These are phyloP conservation scores for Mycosarcoma maydis DNA, from an alignment of 1,284 basidiomycete genomes.

Conservation along the genomic window DNA sequence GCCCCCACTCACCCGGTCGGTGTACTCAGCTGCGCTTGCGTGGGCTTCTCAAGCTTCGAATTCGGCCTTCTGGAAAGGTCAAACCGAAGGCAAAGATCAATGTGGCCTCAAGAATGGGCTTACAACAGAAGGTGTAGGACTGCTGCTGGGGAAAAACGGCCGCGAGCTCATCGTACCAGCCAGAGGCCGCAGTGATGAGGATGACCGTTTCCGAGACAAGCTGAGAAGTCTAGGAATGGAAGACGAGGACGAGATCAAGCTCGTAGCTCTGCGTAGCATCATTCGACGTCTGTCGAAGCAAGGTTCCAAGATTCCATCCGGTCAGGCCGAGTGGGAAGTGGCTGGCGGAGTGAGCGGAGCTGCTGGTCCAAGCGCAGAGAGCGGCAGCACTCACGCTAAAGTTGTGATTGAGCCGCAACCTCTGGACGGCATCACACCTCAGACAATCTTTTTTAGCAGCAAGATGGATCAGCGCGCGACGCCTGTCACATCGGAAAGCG, in stretches of 20 bases:
- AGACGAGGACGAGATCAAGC: constrained; percentile 79
- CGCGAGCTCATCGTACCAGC: constrained; percentile 25
- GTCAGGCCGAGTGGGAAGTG: constrained; percentile 23
- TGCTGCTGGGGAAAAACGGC: constrained; percentile 46
- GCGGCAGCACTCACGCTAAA: constrained; percentile 14
- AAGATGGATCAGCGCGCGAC: constrained; percentile 21
- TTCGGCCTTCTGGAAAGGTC: constrained; percentile 55
- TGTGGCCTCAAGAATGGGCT: constrained; percentile 51
- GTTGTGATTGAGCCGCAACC: constrained; percentile 74
- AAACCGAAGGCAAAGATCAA: constrained; percentile 22
- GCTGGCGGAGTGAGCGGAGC: background rate
- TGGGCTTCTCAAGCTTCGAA: constrained; percentile 78
- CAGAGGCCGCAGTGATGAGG: constrained; percentile 70
- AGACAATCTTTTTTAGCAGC: constrained; percentile 87
- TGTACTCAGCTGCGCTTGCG: constrained; percentile 84
- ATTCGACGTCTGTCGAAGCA: constrained; percentile 70
- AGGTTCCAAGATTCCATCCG: constrained; percentile 25
- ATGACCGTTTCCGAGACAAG: constrained; percentile 77
- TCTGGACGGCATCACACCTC: constrained; percentile 84
- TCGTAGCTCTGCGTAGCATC: constrained; percentile 85
- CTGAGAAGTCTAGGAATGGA: constrained; percentile 85
- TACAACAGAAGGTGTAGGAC: constrained; percentile 47
- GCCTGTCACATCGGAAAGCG: constrained; percentile 17
- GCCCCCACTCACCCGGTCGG: constrained; percentile 75
- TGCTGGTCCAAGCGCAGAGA: background rate